Evolutionary conservation across 2,329 filamentous ascomycete genomes (phyloP).

Genomic region (Fusarium nelsonii): DNA sequence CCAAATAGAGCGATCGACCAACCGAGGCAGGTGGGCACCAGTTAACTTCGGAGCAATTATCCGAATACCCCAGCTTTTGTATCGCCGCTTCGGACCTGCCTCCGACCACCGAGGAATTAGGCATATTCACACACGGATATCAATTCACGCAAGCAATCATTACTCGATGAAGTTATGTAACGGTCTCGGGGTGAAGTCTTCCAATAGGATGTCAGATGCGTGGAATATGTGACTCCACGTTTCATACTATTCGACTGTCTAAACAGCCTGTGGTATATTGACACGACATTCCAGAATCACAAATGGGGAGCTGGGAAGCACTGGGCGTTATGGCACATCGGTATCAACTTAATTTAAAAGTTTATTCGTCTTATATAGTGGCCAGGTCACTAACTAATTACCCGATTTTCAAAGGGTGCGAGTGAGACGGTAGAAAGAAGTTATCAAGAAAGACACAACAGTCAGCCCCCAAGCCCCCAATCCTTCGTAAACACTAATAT

Average conservation of each 20-base stretch:
- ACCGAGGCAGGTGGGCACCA: slow-evolving; percentile 45
- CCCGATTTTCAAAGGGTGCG: slow-evolving; percentile 1
- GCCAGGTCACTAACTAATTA: not conserved
- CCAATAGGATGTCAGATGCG: no score
- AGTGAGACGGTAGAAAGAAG: not conserved
- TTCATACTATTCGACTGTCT: not conserved
- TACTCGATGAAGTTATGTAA: slow-evolving; percentile 16
- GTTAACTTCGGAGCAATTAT: slow-evolving; percentile 5
- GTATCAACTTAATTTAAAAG: not conserved
- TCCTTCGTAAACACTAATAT: slow-evolving; percentile 21
- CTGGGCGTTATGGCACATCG: not conserved
- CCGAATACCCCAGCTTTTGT: slow-evolving; percentile 12
- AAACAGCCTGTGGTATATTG: not conserved
- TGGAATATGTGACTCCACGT: not conserved
- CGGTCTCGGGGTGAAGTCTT: not conserved
- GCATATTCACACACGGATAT: slow-evolving; percentile 1
- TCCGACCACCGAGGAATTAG: slow-evolving; percentile 1
- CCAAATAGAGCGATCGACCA: slow-evolving; percentile 15
- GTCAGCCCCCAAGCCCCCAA: not conserved
- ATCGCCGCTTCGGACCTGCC: slow-evolving; percentile 17
- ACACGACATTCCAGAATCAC: not conserved
- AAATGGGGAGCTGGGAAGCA: not conserved
- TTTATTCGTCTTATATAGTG: not conserved
- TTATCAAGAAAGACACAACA: slow-evolving; percentile 4
- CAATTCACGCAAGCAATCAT: slow-evolving; percentile 3